phyloP scores from a whole-genome alignment of 495 filamentous ascomycete genomes.

The Aspergillus avenaceus region DNA sequence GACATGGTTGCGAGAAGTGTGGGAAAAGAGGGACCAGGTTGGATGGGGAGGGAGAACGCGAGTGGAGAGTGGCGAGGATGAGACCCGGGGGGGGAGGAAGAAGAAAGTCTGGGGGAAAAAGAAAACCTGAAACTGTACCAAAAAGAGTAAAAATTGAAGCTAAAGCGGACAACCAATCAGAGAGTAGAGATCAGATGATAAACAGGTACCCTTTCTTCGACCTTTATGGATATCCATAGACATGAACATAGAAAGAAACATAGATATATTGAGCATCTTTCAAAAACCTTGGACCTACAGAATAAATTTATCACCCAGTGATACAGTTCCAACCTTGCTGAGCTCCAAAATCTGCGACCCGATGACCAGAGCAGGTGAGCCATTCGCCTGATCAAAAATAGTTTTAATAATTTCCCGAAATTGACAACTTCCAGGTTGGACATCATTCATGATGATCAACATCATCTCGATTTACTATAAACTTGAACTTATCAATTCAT shows the following conservation, averaged over 20 bases:
- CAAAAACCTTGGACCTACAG: background rate
- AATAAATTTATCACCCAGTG: background rate
- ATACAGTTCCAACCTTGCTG: background rate
- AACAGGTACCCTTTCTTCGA: background rate
- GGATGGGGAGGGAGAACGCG: background rate
- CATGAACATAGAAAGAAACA: background rate
- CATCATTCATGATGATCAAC: too few relatives aligned
- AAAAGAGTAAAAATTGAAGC: background rate
- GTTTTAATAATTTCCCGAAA: background rate
- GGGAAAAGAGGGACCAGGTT: background rate
- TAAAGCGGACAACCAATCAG: constrained; percentile 2
- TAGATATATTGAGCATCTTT: background rate
- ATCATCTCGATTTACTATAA: too few relatives aligned
- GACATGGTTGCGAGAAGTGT: constrained; percentile 51
- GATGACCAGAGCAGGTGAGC: background rate
- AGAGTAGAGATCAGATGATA: background rate
- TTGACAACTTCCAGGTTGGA: background rate
- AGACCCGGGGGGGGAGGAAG: background rate
- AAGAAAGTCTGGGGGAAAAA: constrained; percentile 2
- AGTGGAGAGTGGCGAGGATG: background rate
- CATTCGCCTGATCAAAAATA: background rate
- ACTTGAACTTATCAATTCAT: background rate
- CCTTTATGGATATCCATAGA: background rate
- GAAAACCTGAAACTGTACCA: background rate
- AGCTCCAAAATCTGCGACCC: background rate